A percentile compares a stretch with the other conserved stretches of the same genome.
phyloP scores from a whole-genome alignment of 371 early-diverging fungal genomes.

The Actinomucor elegans region DNA sequence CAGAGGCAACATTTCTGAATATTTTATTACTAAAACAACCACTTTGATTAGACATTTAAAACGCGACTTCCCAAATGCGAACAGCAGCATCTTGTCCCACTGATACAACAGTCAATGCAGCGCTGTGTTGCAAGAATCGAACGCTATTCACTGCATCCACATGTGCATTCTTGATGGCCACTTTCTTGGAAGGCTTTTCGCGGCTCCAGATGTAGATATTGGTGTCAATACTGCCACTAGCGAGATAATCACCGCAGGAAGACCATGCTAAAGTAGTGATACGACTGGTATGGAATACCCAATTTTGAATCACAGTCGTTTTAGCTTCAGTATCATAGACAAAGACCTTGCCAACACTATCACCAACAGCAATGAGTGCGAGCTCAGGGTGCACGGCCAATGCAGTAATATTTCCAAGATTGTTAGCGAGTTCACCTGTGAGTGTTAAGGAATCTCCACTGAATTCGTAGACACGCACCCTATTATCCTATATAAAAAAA shows the following conservation, averaged over 20 bases:
- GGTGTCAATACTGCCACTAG: conserved; percentile 86
- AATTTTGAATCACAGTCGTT: conserved; percentile 62
- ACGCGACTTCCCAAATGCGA: conserved; percentile 69
- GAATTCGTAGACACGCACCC: conserved; percentile 45
- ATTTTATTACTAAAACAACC: background rate
- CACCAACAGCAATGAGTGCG: conserved; percentile 78
- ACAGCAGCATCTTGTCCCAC: conserved; percentile 85
- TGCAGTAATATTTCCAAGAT: conserved; percentile 72
- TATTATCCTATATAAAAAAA: conserved; percentile 38
- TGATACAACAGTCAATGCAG: conserved; percentile 60
- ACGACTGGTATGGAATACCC: conserved; percentile 92
- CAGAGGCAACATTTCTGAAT: too few relatives aligned
- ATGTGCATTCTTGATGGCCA: conserved; percentile 84
- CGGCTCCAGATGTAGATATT: conserved; percentile 90
- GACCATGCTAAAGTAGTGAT: conserved; percentile 83
- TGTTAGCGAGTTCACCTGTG: conserved; percentile 41
- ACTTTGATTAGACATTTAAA: background rate
- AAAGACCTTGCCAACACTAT: conserved; percentile 78
- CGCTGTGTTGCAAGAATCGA: conserved; percentile 54
- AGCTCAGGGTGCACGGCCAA: conserved; percentile 77
- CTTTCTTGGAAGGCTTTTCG: conserved; percentile 74
- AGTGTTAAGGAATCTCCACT: conserved; percentile 13
- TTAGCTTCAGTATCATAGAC: conserved; percentile 67
- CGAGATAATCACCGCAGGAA: conserved; percentile 72
- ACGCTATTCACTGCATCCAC: conserved; percentile 77